A percentile compares a stretch with the other conserved stretches of the same genome.
Evolutionary conservation across 805 yeast species (phyloP).

Genomic region (Metschnikowia aberdeeniae): DNA sequence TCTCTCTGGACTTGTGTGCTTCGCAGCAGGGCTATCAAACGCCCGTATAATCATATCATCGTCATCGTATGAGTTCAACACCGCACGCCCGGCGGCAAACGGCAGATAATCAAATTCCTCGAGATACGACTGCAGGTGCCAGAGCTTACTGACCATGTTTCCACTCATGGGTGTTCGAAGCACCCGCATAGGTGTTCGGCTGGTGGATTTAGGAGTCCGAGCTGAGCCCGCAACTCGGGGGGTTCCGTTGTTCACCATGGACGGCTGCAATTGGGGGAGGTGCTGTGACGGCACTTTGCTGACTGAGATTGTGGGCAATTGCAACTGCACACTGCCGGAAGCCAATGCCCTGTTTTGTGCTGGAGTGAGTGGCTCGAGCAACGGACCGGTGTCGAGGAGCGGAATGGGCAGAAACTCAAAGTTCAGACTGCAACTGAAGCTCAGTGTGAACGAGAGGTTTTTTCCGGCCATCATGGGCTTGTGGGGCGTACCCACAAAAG

Average conservation of each 20-base stretch:
- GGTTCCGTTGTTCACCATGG: slow-evolving; percentile 5
- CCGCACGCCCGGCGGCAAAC: slow-evolving; percentile 14
- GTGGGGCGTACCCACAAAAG: slow-evolving; percentile 32
- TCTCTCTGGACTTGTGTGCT: slow-evolving; percentile 15
- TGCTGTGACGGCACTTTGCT: slow-evolving; percentile 7
- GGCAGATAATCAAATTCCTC: slow-evolving; percentile 63
- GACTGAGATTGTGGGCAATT: slow-evolving; percentile 11
- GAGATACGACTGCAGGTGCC: slow-evolving; percentile 64
- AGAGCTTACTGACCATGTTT: slow-evolving; percentile 47
- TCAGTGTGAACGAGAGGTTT: slow-evolving; percentile 52
- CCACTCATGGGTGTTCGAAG: slow-evolving; percentile 40
- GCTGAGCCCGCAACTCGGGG: slow-evolving; percentile 13
- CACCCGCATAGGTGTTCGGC: slow-evolving; percentile 34
- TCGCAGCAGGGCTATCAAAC: slow-evolving; percentile 27
- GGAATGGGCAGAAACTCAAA: slow-evolving; percentile 60
- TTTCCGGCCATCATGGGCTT: slow-evolving; percentile 39
- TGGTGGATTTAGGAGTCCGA: slow-evolving; percentile 32
- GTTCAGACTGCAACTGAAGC: slow-evolving; percentile 62
- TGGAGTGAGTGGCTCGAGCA: slow-evolving; percentile 63
- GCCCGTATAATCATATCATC: slow-evolving; percentile 43
- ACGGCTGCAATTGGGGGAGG: slow-evolving; percentile 11
- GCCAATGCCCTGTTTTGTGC: slow-evolving; percentile 22
- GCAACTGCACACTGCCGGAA: slow-evolving; percentile 9
- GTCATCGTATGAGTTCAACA: slow-evolving; percentile 39
- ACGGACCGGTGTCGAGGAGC: slow-evolving; percentile 58